These are phyloP conservation scores for Pinus albicaulis DNA, from an alignment of 75 land plant species.

Conservation along the genomic window DNA sequence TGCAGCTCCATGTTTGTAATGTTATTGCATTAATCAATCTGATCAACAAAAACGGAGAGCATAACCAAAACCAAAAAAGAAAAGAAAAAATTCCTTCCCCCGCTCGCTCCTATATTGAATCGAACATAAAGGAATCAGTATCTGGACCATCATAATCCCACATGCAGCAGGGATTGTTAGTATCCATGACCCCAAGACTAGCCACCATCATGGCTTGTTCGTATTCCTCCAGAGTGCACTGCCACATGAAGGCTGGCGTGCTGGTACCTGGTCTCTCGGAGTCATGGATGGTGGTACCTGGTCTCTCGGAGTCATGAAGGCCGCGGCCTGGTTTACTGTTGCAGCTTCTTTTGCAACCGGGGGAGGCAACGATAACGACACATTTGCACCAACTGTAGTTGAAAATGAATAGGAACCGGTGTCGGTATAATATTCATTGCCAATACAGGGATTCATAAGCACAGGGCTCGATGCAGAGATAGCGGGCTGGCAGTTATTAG, in stretches of 20 bases:
- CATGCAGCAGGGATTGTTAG: background rate
- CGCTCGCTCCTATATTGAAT: no score
- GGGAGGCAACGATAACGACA: background rate
- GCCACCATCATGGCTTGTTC: background rate
- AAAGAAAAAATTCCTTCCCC: background rate
- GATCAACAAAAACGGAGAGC: background rate
- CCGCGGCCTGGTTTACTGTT: background rate
- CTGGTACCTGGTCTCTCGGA: background rate
- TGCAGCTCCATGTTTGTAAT: background rate
- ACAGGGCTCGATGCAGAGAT: background rate
- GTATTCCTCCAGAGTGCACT: background rate
- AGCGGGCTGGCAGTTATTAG: background rate
- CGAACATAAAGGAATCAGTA: background rate
- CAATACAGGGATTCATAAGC: background rate
- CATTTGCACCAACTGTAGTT: background rate
- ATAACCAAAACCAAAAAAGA: background rate
- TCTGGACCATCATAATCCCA: background rate
- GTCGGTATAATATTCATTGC: background rate
- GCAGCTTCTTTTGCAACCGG: background rate
- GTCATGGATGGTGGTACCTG: no score
- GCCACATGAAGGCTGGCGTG: slow-evolving; percentile 4
- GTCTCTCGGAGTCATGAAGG: no score
- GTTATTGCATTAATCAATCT: no score
- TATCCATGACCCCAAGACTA: background rate
- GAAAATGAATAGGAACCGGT: no score